Conservation (phyloP, 2,329 filamentous ascomycete genomes). For the Pseudogymnoascus sp. region DNA sequence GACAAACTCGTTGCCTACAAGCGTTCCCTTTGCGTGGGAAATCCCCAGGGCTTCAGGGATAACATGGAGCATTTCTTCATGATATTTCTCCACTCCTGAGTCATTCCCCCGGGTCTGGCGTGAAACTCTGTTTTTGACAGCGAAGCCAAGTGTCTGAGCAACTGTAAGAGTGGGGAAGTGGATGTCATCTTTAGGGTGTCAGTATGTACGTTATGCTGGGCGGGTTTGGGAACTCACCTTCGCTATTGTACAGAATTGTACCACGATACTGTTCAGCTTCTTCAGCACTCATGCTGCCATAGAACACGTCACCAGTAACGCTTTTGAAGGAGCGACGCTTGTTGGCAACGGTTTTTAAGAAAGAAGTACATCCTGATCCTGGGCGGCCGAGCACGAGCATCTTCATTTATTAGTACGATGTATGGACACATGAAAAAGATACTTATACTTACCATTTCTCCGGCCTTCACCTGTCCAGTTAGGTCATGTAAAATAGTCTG, state of each 20-base stretch:
- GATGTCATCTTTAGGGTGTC: slow-evolving; percentile 55
- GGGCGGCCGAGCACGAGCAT: slow-evolving; percentile 64
- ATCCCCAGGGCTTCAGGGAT: slow-evolving; percentile 37
- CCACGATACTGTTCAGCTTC: slow-evolving; percentile 44
- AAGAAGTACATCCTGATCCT: slow-evolving; percentile 63
- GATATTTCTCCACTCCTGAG: slow-evolving; percentile 38
- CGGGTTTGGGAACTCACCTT: slow-evolving; percentile 53
- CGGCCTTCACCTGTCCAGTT: slow-evolving; percentile 14
- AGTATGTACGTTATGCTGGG: slow-evolving; percentile 62
- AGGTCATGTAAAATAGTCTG: slow-evolving; percentile 15
- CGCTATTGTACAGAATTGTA: slow-evolving; percentile 52
- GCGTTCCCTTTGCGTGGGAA: slow-evolving; percentile 49
- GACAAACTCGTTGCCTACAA: slow-evolving; percentile 52
- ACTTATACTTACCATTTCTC: slow-evolving; percentile 15
- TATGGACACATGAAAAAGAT: slow-evolving; percentile 38
- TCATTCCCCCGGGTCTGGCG: slow-evolving; percentile 42
- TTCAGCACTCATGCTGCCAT: slow-evolving; percentile 40
- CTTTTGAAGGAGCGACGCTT: slow-evolving; percentile 52
- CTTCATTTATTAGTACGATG: slow-evolving; percentile 56
- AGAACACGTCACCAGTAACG: slow-evolving; percentile 54
- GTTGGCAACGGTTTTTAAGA: slow-evolving; percentile 65
- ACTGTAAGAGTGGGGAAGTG: slow-evolving; percentile 47
- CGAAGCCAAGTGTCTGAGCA: slow-evolving; percentile 47
- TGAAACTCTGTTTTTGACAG: slow-evolving; percentile 53
- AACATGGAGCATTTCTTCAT: slow-evolving; percentile 47